A percentile compares a stretch with the other conserved stretches of the same genome.
These are phyloP conservation scores for Trichoderma polysporum DNA, from an alignment of 2,329 filamentous ascomycete species.

Conservation along the genomic window DNA sequence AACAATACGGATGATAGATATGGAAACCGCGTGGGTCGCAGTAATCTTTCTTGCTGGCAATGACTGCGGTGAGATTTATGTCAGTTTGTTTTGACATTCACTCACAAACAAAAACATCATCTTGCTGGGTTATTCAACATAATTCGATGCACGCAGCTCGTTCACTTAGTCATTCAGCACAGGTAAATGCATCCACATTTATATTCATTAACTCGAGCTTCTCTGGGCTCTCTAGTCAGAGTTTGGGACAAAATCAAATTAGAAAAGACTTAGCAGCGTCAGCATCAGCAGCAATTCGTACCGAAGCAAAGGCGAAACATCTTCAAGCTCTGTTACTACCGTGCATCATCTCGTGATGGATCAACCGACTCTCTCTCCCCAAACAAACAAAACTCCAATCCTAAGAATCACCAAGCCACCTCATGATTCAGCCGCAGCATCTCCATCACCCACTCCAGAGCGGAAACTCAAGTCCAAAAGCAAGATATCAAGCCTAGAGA, in stretches of 20 bases:
- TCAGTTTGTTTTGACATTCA: not conserved
- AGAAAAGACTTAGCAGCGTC: too few relatives aligned
- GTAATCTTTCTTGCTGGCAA: not conserved
- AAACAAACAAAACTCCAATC: not conserved
- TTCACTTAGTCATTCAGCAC: not conserved
- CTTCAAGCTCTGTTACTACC: not conserved
- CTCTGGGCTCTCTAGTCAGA: too few relatives aligned
- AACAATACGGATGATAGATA: not conserved
- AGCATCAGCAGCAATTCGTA: not conserved
- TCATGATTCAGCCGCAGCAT: not conserved
- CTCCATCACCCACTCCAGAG: slow-evolving; percentile 15
- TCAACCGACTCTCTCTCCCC: not conserved
- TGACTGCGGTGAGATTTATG: not conserved
- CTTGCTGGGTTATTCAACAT: not conserved
- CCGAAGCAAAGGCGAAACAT: not conserved
- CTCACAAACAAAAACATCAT: not conserved
- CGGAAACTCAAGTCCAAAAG: slow-evolving; percentile 23
- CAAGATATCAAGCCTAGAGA: slow-evolving; percentile 29
- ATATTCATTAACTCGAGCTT: not conserved
- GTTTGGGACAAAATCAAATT: too few relatives aligned
- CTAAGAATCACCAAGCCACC: not conserved
- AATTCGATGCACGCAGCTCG: not conserved
- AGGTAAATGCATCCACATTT: not conserved
- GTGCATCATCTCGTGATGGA: not conserved
- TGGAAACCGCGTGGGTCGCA: not conserved